phyloP scores from a whole-genome alignment of 176 grass and related monocot species.

The Aegilops tauschii region DNA sequence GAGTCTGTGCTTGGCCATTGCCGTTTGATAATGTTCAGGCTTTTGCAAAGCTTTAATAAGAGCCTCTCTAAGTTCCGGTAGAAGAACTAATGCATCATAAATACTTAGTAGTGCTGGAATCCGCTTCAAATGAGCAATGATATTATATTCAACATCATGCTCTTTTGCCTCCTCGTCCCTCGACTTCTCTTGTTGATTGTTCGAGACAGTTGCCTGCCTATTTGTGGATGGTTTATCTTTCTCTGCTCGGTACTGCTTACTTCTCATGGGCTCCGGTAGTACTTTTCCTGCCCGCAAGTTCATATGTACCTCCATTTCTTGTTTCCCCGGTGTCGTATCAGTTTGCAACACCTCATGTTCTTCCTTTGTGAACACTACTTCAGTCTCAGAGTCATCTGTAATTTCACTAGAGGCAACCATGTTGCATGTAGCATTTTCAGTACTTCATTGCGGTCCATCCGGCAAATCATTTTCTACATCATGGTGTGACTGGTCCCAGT shows the following conservation, averaged over 20 bases:
- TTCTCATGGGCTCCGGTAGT: not conserved
- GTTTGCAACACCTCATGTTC: not conserved
- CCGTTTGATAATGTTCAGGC: not conserved
- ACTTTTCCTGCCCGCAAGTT: not conserved
- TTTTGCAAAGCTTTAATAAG: not conserved
- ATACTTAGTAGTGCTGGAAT: not conserved
- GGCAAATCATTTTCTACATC: too few species aligned
- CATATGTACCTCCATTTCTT: not conserved
- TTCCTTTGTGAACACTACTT: not conserved
- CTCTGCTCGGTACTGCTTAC: not conserved
- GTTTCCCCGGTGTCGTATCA: not conserved
- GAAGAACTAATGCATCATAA: not conserved
- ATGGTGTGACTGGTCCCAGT: not conserved
- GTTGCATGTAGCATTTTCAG: not conserved
- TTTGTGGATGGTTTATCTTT: not conserved
- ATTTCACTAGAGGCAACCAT: not conserved
- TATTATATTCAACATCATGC: not conserved
- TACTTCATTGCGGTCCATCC: too few species aligned
- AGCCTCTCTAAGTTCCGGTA: not conserved
- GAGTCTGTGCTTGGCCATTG: not conserved
- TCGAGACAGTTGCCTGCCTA: not conserved
- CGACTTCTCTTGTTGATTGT: not conserved
- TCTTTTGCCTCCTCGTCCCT: not conserved
- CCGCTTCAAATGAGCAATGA: not conserved
- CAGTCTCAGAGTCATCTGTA: not conserved